A percentile compares a stretch with the other conserved stretches of the same genome.
These are phyloP conservation scores for Ceratobasidium sp. DNA, from an alignment of 1,284 basidiomycete species.

Conservation along the genomic window DNA sequence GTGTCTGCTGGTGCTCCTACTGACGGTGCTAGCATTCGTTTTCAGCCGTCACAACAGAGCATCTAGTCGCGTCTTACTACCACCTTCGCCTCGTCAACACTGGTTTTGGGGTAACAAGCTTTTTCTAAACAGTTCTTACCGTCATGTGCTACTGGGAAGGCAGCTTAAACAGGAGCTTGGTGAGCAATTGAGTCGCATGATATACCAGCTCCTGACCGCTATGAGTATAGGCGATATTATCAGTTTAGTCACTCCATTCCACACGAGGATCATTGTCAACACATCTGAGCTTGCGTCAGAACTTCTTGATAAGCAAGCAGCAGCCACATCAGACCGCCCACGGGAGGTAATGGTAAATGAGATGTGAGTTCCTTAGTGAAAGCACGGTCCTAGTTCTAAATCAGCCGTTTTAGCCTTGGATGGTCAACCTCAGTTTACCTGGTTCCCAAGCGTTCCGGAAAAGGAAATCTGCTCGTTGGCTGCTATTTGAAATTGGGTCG, in stretches of 20 bases:
- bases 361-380: not conserved
- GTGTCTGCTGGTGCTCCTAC: too few species aligned
- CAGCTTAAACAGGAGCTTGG: not conserved
- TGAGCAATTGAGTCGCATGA: not conserved
- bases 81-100: conserved; percentile 24
- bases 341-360: conserved; percentile 13
- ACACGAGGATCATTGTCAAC: conserved; percentile 20
- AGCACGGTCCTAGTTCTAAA: not conserved
- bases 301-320: conserved; percentile 24
- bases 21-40: too few species aligned
- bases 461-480: too few species aligned
- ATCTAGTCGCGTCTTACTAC: not conserved
- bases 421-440: not conserved
- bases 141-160: not conserved
- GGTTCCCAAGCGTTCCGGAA: too few species aligned
- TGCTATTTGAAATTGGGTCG: too few species aligned
- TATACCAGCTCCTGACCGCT: not conserved
- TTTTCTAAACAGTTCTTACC: not conserved
- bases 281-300: not conserved
- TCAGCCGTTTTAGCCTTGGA: not conserved
- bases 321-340: conserved; percentile 6
- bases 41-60: too few species aligned
- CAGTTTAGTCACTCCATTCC: not conserved
- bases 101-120: conserved; percentile 37
- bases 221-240: conserved; percentile 23